A percentile compares a stretch with the other conserved stretches of the same genome.
These are phyloP conservation scores for Tuber brumale DNA, from an alignment of 495 filamentous ascomycete genomes.

Conservation along the genomic window DNA sequence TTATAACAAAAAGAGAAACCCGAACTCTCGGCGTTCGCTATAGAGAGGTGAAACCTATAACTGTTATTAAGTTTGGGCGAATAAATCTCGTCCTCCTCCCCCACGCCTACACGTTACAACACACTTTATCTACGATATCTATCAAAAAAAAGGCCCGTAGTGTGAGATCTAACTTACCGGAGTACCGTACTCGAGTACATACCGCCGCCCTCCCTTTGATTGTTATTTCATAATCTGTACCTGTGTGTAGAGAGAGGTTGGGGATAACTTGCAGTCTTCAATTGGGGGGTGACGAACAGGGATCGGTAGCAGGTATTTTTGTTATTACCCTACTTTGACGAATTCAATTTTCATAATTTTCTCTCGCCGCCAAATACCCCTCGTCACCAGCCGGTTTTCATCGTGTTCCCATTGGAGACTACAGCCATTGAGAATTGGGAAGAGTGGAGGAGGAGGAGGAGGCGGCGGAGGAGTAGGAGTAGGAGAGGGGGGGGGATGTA, in stretches of 20 bases:
- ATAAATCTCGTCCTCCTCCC: background rate
- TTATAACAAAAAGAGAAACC: too few relatives aligned
- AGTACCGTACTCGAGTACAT: background rate
- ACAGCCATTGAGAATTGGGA: background rate
- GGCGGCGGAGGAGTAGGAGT: background rate
- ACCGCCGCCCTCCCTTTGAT: background rate
- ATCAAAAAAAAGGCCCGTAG: background rate
- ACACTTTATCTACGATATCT: slow-evolving; percentile 1
- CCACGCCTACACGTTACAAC: background rate
- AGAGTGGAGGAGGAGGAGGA: background rate
- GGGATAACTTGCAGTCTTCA: background rate
- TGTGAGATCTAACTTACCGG: background rate
- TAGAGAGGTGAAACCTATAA: background rate
- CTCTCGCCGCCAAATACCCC: background rate
- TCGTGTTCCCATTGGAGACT: background rate
- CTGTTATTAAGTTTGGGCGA: background rate
- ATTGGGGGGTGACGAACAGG: background rate
- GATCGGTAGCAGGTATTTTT: background rate
- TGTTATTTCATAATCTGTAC: background rate
- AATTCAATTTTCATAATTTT: background rate
- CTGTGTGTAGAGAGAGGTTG: background rate
- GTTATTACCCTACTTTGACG: background rate
- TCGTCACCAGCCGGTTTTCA: background rate
- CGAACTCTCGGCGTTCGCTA: too few relatives aligned
- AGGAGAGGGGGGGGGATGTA: background rate